Conservation (phyloP, 352 stramenopile species). For the Globisporangium apiculatum region DNA sequence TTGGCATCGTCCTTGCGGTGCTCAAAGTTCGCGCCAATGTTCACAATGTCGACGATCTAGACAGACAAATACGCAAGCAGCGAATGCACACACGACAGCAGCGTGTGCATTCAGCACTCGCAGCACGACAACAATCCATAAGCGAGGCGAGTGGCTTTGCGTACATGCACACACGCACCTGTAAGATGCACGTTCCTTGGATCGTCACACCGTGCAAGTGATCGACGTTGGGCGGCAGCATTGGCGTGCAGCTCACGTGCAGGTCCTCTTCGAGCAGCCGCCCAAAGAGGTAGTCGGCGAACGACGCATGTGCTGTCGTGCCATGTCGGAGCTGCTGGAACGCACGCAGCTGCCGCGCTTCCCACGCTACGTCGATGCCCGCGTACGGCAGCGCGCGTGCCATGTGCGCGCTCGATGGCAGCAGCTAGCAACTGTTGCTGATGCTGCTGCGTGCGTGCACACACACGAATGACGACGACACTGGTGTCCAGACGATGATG, state of each 20-base stretch:
- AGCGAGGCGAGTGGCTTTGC: no score
- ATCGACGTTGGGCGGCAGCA: conserved; percentile 38
- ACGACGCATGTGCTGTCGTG: conserved; percentile 11
- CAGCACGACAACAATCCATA: neutral
- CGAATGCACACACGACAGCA: no score
- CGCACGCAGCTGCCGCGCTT: conserved; percentile 32
- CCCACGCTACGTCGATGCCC: conserved; percentile 49
- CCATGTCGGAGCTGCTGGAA: conserved; percentile 18
- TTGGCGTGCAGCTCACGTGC: conserved; percentile 56
- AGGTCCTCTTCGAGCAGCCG: conserved; percentile 57
- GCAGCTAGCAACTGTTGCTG: no score
- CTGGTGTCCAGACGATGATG: neutral
- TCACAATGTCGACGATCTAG: conserved; percentile 73
- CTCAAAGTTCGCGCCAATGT: conserved; percentile 72
- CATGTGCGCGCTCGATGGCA: neutral
- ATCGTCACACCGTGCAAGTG: conserved; percentile 46
- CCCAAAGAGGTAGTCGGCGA: conserved; percentile 48
- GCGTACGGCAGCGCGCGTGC: conserved; percentile 39
- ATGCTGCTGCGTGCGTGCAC: no score
- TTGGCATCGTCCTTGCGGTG: conserved; percentile 56
- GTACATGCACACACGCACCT: conserved; percentile 23
- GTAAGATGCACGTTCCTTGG: conserved; percentile 64
- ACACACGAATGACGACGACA: neutral
- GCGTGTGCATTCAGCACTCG: no score
- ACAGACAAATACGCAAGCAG: no score